phyloP scores from a whole-genome alignment of 345 rosid species.

The Aethionema arabicum region DNA sequence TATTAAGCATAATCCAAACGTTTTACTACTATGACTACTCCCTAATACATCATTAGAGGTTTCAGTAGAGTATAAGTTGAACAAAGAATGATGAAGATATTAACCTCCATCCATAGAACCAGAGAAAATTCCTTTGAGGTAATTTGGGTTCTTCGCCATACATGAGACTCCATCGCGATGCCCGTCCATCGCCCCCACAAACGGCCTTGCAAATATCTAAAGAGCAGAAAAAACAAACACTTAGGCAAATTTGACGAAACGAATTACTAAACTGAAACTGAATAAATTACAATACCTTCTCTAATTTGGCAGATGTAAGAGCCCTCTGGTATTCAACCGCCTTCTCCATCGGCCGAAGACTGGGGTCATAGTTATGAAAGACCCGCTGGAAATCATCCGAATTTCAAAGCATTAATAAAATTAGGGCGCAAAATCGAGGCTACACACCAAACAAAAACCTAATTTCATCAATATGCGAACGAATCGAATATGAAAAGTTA shows the following conservation, averaged over 20 bases:
- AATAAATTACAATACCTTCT: slow-evolving; percentile 48
- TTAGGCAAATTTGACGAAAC: not conserved
- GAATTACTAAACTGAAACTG: not conserved
- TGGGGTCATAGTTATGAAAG: slow-evolving; percentile 82
- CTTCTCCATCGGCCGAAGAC: slow-evolving; percentile 77
- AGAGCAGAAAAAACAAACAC: not conserved
- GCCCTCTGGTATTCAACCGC: slow-evolving; percentile 88
- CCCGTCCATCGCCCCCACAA: slow-evolving; percentile 94
- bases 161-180: slow-evolving; percentile 81
- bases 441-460: not conserved
- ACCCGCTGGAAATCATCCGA: slow-evolving; percentile 54
- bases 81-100: not conserved
- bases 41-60: not conserved
- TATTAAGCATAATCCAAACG: not conserved
- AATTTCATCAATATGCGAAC: not conserved
- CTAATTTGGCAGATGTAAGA: slow-evolving; percentile 87
- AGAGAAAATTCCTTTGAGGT: slow-evolving; percentile 82
- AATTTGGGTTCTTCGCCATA: slow-evolving; percentile 94
- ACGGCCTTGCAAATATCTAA: slow-evolving; percentile 92
- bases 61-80: not conserved
- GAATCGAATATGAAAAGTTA: slow-evolving; percentile 22
- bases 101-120: slow-evolving; percentile 98
- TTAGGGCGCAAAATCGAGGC: not conserved
- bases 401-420: not conserved
- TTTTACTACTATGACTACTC: not conserved